Percentiles rank a stretch among this genome's conserved stretches.
phyloP scores from a whole-genome alignment of 164 flowering plant genomes.

The Malania oleifera region DNA sequence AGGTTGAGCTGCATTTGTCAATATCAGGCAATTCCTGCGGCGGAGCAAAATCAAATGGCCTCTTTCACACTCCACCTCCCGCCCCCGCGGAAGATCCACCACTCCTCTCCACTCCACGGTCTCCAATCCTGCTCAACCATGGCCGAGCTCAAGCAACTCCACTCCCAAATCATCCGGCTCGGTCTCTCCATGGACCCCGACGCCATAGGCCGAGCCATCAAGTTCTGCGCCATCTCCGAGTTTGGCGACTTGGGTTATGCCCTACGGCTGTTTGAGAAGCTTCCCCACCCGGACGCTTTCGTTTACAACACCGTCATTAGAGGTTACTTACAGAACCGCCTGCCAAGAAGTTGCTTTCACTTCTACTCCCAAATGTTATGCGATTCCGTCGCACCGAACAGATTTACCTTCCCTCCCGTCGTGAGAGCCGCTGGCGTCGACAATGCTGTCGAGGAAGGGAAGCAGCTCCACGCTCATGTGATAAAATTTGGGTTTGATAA shows the following conservation, averaged over 20 bases:
- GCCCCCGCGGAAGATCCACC: neutral
- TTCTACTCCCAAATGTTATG: slow-evolving; percentile 35
- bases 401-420: slow-evolving; percentile 41
- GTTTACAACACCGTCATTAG: slow-evolving; percentile 44
- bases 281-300: slow-evolving; percentile 49
- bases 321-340: slow-evolving; percentile 25
- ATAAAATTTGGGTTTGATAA: slow-evolving; percentile 35
- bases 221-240: slow-evolving; percentile 34
- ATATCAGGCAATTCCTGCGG: too few species aligned
- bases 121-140: slow-evolving; percentile 17
- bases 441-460: slow-evolving; percentile 25
- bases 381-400: slow-evolving; percentile 33
- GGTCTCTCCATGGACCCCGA: slow-evolving; percentile 43
- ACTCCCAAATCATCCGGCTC: slow-evolving; percentile 37
- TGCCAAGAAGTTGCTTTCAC: slow-evolving; percentile 15
- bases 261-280: slow-evolving; percentile 26
- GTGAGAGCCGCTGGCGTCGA: slow-evolving; percentile 31
- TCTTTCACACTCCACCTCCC: too few species aligned
- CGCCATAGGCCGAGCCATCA: slow-evolving; percentile 40
- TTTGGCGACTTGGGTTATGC: slow-evolving; percentile 41
- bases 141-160: slow-evolving; percentile 40
- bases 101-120: neutral
- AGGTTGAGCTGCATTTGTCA: too few species aligned
- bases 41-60: too few species aligned
- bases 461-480: slow-evolving; percentile 44